Evolutionary conservation across 768 basidiomycete species (phyloP), one percentile per base, ranked within the genome.

Genomic region (Lentinula sp.): DNA sequence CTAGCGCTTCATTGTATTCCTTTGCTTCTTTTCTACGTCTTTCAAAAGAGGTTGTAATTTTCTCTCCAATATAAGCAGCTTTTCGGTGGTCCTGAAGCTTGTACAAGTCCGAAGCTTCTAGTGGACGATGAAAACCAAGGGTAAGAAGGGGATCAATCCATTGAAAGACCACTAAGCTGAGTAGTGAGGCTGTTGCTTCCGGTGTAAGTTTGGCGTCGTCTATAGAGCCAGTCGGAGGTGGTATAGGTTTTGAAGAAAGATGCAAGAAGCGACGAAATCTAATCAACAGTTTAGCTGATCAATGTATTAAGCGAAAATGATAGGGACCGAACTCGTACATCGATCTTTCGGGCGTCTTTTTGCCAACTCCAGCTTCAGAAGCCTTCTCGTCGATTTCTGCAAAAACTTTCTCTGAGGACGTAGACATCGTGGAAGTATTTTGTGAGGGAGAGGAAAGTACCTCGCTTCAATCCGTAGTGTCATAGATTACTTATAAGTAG

Each of bases 21-120:
- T 79, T 77, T 1, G 89, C 91, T 43, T 75, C 76, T 61, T 74
- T 73, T 32, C 74, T 71, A 2, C 91, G 80, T 15, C 76, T 71
- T 21, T 86, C 82, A 67, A 88, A 94, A 0, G 89, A 89, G 3
- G 71, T 71, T 18, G 81, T 76, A 43, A 96, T 88, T 39, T 78
- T 74, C 1, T 82, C 74, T 2, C 89, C 88, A 42, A 93, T 83
- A 15, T 74, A 67, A 1, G 76, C 79, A 0, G 93, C 81, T 1
- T 82, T 77, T 28, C 85, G 82, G 21, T 81, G 70, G 40, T 85
- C 81, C 61, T 85, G 85, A 28, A 95, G 83, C 71, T 84, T 89
- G 78, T 87, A 95, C 3, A 95, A 77, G 71, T 95, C 93, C 0
- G 87, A 73, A 0, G 86, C 85, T 67, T 93, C 88, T 2, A 96